Evolutionary conservation across 192 early-diverging fungal genomes (phyloP), one percentile per base, ranked within the genome.

Genomic region (Backusella tarrabulga): DNA sequence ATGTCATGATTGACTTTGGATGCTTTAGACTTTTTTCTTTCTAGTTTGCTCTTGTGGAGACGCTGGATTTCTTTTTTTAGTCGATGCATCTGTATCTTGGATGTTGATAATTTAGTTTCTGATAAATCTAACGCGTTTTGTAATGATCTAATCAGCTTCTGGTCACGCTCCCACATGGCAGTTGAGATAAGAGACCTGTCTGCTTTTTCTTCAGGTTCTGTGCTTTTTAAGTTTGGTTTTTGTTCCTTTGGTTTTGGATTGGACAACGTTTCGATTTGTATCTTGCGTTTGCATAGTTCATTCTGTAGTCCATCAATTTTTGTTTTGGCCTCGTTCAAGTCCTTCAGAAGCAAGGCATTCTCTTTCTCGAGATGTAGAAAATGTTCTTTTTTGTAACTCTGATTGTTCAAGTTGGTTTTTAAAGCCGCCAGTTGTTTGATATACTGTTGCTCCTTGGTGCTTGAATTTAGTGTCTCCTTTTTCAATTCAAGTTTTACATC

Each of bases 121-220:
- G 74, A 75, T 44, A 21, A 66, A 32, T 75, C 40, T 0, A 68
- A 42, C 1, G 21, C 66, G 5, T 44, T 36, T 68, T 75, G 60
- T 67, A 75, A 14, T 6, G 21, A n/a, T 17, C 17, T 40, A 3
- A 75, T 21, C 1, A 19, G 21, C 4, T 75, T 23, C 35, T 66
- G 35, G 29, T 75, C 74, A 17, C 63, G 35, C 44, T 67, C 26
- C 74, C 74, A 75, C 66, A 75, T 68, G 0, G 17, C 34, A 32
- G 42, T 35, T n/a, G 68, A 3, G 29, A 75, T 75, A 15, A 35
- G n/a, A 42, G 40, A 42, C 32, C 32, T 6, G 32, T 38, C 3
- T 66, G 42, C 19, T 46, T 46, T 46, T 67, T 75, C 36, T 2
- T 26, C 41, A 21, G 41, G 0, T 34, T 11, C 15, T 17, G 21